A percentile compares a stretch with the other conserved stretches of the same genome.
phyloP scores from a whole-genome alignment of 148 eudicot genomes.

The Arbutus unedo region DNA sequence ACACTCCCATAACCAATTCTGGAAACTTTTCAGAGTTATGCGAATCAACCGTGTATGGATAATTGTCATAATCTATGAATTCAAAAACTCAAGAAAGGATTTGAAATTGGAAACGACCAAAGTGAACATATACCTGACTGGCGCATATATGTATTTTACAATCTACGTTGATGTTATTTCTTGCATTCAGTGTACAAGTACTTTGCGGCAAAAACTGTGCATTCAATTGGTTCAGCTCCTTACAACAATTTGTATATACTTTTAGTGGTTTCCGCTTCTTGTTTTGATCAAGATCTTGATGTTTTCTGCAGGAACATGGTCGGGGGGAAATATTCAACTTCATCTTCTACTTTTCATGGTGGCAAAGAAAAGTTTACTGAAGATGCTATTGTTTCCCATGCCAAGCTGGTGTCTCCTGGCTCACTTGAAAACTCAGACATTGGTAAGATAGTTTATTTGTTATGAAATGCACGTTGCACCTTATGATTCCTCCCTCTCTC shows the following conservation, averaged over 20 bases:
- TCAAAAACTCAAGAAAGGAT: not conserved
- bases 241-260: not conserved
- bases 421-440: constrained; percentile 24
- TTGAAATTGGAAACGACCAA: not conserved
- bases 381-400: constrained; percentile 14
- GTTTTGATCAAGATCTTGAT: not conserved
- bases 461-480: not conserved
- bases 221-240: not conserved
- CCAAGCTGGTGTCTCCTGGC: constrained; percentile 26
- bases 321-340: constrained; percentile 27
- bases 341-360: constrained; percentile 27
- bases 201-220: not conserved
- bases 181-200: not conserved
- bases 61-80: not conserved
- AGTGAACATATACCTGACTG: not conserved
- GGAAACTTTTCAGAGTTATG: not conserved
- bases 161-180: not conserved
- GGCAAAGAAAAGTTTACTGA: constrained; percentile 38
- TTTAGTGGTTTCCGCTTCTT: not conserved
- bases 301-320: not conserved
- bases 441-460: constrained; percentile 30
- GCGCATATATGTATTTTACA: not conserved
- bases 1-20: not conserved
- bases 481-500: not conserved
- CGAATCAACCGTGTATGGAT: not conserved